Evolutionary conservation across 306 rosid species (phyloP), one percentile per base, ranked within the genome.

Genomic region (Adenanthera pavonina): DNA sequence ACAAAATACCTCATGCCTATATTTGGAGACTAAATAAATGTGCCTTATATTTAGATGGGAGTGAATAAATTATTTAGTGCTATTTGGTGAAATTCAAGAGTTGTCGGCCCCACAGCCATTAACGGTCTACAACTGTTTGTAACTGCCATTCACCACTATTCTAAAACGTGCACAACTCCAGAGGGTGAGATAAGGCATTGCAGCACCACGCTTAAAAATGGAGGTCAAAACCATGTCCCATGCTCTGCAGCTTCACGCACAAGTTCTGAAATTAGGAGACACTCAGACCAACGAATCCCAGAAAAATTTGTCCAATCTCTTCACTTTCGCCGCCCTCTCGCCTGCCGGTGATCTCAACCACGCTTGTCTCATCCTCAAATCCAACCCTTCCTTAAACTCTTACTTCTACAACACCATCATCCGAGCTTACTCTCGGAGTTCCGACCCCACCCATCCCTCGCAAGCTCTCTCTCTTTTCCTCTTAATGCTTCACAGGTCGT

Each of bases 211-310:
- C 38, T 48, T 12, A 19, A 76, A 12, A 8, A 82, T 85, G 92
- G 94, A 91, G 82, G 68, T 91, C 36, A 79, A 53, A 47, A 78
- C 76, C 80, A 83, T 91, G 90, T 59, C 81, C 34, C 83, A 91
- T 47, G 92, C 90, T 47, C 82, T 89, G 76, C 94, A 91, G 79
- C 65, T 91, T 62, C 95, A 89, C 41, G 91, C 78, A 2, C 91
- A 83, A 65, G 33, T 84, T 0, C 57, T 87, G n/a, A 91, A 91
- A 82, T 65, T 81, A 2, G 80, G 91, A 64, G 33, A 61, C n/a
- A 38, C 43, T 14, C 68, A 6, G 17, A 51, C 51, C 20, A 36
- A 12, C 36, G 75, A 56, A 1, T 40, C 79, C 4, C 72, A 72
- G 2, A 84, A 70, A 4, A 73, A 70, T 25, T 72, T 89, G 52